These are phyloP conservation scores for Echinosphaeria canescens DNA, from an alignment of 2,329 filamentous ascomycete genomes.

Conservation along the genomic window DNA sequence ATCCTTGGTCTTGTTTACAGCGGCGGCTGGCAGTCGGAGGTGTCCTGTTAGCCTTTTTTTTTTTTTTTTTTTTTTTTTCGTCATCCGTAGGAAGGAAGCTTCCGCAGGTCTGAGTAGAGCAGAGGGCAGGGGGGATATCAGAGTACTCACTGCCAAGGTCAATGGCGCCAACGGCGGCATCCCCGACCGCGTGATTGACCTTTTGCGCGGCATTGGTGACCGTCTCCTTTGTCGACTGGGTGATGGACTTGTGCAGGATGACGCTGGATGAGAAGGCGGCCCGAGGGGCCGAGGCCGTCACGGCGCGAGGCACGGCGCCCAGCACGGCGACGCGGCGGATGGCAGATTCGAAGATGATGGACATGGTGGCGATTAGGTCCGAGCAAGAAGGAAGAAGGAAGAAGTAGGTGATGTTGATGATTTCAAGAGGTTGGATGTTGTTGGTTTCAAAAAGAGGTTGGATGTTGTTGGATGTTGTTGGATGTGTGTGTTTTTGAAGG, in stretches of 20 bases:
- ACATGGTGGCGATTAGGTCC: constrained; percentile 17
- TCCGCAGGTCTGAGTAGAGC: not conserved
- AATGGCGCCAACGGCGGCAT: constrained; percentile 40
- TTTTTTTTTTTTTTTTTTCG: too few species aligned
- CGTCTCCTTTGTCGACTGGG: constrained; percentile 34
- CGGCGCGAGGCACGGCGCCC: constrained; percentile 14
- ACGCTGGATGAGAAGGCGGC: constrained; percentile 25
- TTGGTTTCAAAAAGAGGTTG: too few species aligned
- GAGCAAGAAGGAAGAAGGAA: constrained; percentile 1
- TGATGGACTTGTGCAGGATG: constrained; percentile 21
- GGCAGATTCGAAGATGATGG: constrained; percentile 24
- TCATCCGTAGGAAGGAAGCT: too few species aligned
- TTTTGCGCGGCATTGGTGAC: too few species aligned
- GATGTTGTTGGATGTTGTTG: too few species aligned
- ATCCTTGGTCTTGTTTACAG: constrained; percentile 20
- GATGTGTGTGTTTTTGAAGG: too few species aligned
- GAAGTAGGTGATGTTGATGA: constrained; percentile 3
- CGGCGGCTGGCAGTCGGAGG: constrained; percentile 9
- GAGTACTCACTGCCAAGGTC: constrained; percentile 27
- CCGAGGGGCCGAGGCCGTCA: constrained; percentile 15
- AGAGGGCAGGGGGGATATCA: not conserved
- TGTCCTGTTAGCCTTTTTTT: too few species aligned
- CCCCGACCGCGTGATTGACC: constrained; percentile 35
- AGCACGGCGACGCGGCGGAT: constrained; percentile 18
- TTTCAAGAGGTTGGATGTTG: constrained; percentile 1